Evolutionary conservation across 2,329 filamentous ascomycete species (phyloP).

Genomic region (Pseudocercospora fijiensis): DNA sequence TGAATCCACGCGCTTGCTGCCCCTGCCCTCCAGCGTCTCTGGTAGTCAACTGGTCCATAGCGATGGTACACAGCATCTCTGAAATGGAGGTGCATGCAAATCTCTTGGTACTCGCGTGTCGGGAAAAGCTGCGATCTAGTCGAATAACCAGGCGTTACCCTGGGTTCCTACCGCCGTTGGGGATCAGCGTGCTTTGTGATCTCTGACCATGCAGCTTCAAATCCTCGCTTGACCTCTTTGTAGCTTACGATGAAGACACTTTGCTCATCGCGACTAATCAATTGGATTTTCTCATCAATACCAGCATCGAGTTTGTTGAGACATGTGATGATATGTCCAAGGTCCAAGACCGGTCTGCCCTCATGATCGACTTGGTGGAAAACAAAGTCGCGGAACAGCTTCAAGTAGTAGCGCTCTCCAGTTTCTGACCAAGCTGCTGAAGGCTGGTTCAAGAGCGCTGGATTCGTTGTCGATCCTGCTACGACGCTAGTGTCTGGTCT

Average conservation of each 20-base stretch:
- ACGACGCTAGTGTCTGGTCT: slow-evolving; percentile 66
- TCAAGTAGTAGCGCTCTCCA: slow-evolving; percentile 86
- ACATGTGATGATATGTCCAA: slow-evolving; percentile 82
- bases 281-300: slow-evolving; percentile 76
- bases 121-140: neutral
- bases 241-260: slow-evolving; percentile 86
- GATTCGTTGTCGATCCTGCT: slow-evolving; percentile 33
- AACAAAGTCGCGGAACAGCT: slow-evolving; percentile 93
- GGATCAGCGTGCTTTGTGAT: slow-evolving; percentile 39
- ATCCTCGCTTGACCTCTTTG: slow-evolving; percentile 73
- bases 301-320: slow-evolving; percentile 93
- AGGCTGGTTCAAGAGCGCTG: slow-evolving; percentile 35
- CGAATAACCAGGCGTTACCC: neutral
- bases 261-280: slow-evolving; percentile 88
- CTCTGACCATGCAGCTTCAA: slow-evolving; percentile 63
- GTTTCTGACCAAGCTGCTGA: slow-evolving; percentile 74
- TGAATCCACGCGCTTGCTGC: neutral
- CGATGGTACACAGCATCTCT: neutral
- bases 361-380: slow-evolving; percentile 92
- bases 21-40: neutral
- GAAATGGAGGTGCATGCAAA: neutral
- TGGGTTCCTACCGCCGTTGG: slow-evolving; percentile 10
- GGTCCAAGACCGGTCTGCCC: slow-evolving; percentile 77
- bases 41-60: neutral
- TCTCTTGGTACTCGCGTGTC: neutral